Evolutionary conservation across 1,284 basidiomycete genomes (phyloP), one percentile per base, ranked within the genome.

Genomic region (Austroboletus niveus): DNA sequence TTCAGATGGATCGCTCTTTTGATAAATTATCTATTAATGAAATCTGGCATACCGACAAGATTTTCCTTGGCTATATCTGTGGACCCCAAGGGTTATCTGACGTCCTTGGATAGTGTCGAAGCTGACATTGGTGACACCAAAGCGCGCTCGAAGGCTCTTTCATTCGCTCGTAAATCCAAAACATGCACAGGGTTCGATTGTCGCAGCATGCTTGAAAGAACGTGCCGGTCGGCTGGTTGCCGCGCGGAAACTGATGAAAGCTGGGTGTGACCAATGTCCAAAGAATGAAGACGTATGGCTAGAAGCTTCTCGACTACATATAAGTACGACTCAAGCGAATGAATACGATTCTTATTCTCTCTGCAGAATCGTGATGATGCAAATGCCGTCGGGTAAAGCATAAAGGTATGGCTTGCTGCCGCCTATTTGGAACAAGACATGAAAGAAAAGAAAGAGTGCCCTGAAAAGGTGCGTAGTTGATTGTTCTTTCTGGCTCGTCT

Each of bases 71-170:
- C 92, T 2, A 92, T 94, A 0, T 93, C 92, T 5, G 85, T 99
- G 46, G 97, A 99, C 64, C 96, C 96, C 3, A 93, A 95, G 69
- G 96, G 96, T 20, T 99, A 99, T 71, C 84, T 99, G 55, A 98
- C 96, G 0, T 94, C 93, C 29, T 82, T 99, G 49, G 90, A 98
- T 60, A 93, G 87, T 56, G 89, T 95, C 48, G 78, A 94, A 59
- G 93, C 94, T 7, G 96, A 98, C 74, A 99, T 99, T 63, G 95
- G 93, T 41, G 96, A 98, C 71, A 99, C 99, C 70, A 99, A 99
- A 17, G 69, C 89, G 94, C 49, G 96, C 95, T 1, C 82, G 96
- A 32, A 93, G 94, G 80, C 80, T 99, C 20, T 89, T 99, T 49
- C 94, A 98, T 63, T 96, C 93, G 0, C 82, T 99, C 14, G 95